These are phyloP conservation scores for Sporobolomyces phaffii DNA, from an alignment of 768 basidiomycete species.

Conservation along the genomic window DNA sequence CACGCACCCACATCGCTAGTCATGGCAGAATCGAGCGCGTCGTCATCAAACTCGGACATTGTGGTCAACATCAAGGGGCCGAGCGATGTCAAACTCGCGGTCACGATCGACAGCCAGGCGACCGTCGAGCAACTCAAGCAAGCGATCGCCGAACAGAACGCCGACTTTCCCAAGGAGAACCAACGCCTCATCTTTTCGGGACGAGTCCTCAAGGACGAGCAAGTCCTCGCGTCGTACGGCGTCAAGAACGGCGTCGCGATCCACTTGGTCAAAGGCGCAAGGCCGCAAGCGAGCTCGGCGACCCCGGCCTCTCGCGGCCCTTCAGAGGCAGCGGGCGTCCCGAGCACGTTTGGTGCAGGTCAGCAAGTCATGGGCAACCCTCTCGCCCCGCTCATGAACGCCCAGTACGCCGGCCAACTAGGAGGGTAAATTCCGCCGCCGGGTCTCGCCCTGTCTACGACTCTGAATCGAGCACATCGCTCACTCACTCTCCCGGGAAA, in stretches of 20 bases:
- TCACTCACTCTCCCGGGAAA: neutral
- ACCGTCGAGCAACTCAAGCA: conserved; percentile 85
- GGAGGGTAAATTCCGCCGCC: conserved; percentile 46
- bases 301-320: conserved; percentile 67
- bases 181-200: conserved; percentile 92
- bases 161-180: conserved; percentile 53
- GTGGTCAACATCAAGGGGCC: conserved; percentile 47
- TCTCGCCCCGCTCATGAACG: conserved; percentile 42
- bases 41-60: conserved; percentile 7
- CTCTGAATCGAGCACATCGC: too few species aligned
- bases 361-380: conserved; percentile 51
- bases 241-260: conserved; percentile 34
- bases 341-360: conserved; percentile 59
- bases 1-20: neutral
- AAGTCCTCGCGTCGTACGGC: conserved; percentile 6
- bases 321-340: conserved; percentile 46
- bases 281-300: conserved; percentile 50
- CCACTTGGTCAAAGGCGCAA: conserved; percentile 37
- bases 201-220: conserved; percentile 48
- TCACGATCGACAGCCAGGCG: conserved; percentile 72
- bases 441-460: neutral
- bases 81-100: conserved; percentile 78
- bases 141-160: conserved; percentile 65
- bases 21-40: neutral
- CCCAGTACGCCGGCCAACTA: conserved; percentile 44